Conservation (phyloP, 83 land plant genomes). For the Picea abies region DNA sequence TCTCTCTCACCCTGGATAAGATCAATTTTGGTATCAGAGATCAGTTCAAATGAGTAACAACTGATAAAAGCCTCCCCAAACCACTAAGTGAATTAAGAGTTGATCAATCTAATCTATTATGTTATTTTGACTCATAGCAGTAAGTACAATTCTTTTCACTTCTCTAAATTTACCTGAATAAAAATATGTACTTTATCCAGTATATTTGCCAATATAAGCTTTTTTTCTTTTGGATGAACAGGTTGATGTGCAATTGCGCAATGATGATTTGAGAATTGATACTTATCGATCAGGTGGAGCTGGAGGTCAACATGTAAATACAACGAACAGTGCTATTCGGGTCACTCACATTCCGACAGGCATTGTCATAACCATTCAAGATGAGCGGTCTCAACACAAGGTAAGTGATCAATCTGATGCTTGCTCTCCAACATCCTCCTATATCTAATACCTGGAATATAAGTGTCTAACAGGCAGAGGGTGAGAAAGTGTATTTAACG, state of each 20-base stretch:
- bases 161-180: not conserved
- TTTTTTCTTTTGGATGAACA: slow-evolving; percentile 22
- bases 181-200: not conserved
- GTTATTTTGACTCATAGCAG: not conserved
- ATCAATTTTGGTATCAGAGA: too few species aligned
- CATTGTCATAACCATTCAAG: slow-evolving; percentile 84
- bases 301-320: slow-evolving; percentile 96
- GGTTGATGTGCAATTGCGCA: slow-evolving; percentile 90
- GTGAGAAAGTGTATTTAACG: not conserved
- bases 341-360: slow-evolving; percentile 91
- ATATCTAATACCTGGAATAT: not conserved
- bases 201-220: slow-evolving; percentile 1
- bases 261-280: slow-evolving; percentile 90
- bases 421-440: not conserved
- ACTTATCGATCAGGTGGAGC: slow-evolving; percentile 95
- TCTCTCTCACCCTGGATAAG: too few species aligned
- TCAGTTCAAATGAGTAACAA: not conserved
- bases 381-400: slow-evolving; percentile 95
- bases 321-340: slow-evolving; percentile 98
- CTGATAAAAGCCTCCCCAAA: not conserved
- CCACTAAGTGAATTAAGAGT: not conserved
- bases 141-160: not conserved
- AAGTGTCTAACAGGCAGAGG: not conserved
- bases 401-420: slow-evolving; percentile 28
- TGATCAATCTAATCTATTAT: not conserved